A percentile compares a stretch with the other conserved stretches of the same genome.
Evolutionary conservation across 2,329 filamentous ascomycete genomes (phyloP).

Genomic region (Scedosporium dehoogii): DNA sequence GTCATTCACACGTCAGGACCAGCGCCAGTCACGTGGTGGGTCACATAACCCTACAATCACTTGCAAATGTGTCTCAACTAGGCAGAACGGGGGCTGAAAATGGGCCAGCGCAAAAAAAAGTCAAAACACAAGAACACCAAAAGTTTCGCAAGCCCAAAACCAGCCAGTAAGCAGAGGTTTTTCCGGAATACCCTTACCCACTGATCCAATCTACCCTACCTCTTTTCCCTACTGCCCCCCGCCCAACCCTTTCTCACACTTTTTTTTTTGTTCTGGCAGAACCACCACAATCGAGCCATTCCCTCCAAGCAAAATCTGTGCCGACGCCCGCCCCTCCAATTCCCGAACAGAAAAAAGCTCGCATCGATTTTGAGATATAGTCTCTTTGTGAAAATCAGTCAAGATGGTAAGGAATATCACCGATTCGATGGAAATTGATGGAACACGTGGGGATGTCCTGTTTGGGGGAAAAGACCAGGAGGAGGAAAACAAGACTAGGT

Average conservation of each 20-base stretch:
- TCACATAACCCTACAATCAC: constrained; percentile 7
- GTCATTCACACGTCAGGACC: not conserved
- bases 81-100: not conserved
- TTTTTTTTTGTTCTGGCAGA: constrained; percentile 5
- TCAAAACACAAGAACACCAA: not conserved
- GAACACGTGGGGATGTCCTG: not conserved
- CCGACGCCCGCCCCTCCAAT: not conserved
- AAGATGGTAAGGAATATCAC: constrained; percentile 5
- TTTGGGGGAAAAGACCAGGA: not conserved
- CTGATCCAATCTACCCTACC: not conserved
- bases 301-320: not conserved
- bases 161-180: not conserved
- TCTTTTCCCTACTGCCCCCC: not conserved
- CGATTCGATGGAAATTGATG: not conserved
- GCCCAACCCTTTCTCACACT: not conserved
- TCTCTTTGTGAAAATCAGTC: constrained; percentile 4
- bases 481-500: not conserved
- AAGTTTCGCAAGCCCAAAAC: not conserved
- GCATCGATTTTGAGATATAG: constrained; percentile 3
- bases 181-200: not conserved
- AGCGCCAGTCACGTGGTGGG: constrained; percentile 2
- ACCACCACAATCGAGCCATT: not conserved
- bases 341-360: not conserved
- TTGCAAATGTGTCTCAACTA: not conserved
- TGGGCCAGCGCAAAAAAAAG: not conserved